phyloP scores from a whole-genome alignment of 768 basidiomycete species.

The Chalciporus piperatus region DNA sequence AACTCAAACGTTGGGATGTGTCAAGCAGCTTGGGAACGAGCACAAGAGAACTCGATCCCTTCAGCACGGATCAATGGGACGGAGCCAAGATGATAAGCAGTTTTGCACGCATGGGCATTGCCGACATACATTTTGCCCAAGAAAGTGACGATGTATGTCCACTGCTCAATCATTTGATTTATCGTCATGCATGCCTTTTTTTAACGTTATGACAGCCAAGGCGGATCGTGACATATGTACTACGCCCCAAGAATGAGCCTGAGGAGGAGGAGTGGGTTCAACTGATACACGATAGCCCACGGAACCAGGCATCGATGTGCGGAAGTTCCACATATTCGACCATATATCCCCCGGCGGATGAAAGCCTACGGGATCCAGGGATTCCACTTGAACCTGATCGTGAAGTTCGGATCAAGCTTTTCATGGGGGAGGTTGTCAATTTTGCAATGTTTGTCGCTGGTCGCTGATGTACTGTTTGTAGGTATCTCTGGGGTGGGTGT shows the following conservation, averaged over 20 bases:
- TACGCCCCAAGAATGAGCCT: conserved; percentile 34
- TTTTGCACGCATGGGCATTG: conserved; percentile 61
- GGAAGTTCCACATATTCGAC: conserved; percentile 3
- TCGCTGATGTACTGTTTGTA: conserved; percentile 23
- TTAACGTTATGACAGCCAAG: conserved; percentile 25
- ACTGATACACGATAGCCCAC: conserved; percentile 1
- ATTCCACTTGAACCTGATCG: conserved; percentile 62
- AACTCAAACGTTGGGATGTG: conserved; percentile 61
- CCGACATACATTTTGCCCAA: conserved; percentile 11
- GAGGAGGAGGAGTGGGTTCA: conserved; percentile 43
- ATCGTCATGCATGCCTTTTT: conserved; percentile 16
- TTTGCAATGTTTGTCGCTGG: neutral
- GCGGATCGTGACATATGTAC: conserved; percentile 42
- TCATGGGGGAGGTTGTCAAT: conserved; percentile 61
- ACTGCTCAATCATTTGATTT: neutral
- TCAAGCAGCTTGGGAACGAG: conserved; percentile 44
- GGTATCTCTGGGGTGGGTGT: conserved; percentile 81
- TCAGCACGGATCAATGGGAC: conserved; percentile 63
- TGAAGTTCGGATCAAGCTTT: conserved; percentile 70
- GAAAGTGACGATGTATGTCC: conserved; percentile 12
- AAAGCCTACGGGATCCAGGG: conserved; percentile 32
- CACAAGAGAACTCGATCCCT: conserved; percentile 39
- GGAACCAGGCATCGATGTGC: neutral
- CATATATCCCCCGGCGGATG: neutral
- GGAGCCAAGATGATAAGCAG: conserved; percentile 72